Evolutionary conservation across 169 alveolate genomes (phyloP), one percentile per base, ranked within the genome.

Genomic region (Babesia gibsoni): DNA sequence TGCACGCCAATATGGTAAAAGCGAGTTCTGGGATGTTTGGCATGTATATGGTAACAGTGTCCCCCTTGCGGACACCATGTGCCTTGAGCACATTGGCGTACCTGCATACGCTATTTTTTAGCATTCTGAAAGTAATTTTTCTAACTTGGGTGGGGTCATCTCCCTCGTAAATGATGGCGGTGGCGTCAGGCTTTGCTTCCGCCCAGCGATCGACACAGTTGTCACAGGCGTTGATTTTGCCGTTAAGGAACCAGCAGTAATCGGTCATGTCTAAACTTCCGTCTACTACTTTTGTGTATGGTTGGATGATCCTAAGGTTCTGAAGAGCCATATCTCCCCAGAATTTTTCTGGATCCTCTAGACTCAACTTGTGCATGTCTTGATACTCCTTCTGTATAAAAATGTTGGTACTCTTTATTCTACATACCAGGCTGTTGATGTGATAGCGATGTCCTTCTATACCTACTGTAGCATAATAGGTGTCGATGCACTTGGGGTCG

Each of bases 201-300:
- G 94, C 97, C 97, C 97, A 94, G 46, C 96, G 80, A 73, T 94
- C 97, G n/a, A 93, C 96, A 72, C 97, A 93, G 82, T 93, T 93
- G 53, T 93, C 94, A 73, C 96, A 93, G n/a, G 92, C 95, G 72
- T 93, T 93, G 45, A 93, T 77, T 57, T 92, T 93, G 6, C 97
- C 97, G 72, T 91, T 89, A 37, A 90, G 72, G 74, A 93, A 93
- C 97, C 97, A 93, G 27, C 91, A 64, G 73, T 69, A 67, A 58
- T 90, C 86, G 35, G 90, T 89, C 46, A 82, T 83, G 50, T 67
- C 56, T 59, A 91, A 82, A 37, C 72, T 63, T 4, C 89, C 84
- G 65, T 83, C 79, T 59, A 52, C 54, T 52, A 83, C 87, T n/a
- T 72, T 35, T 33, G 67, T 18, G 69, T 52, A 79, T 12, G 88